Conservation (phyloP, 148 eudicot genomes). For the Polygonum maritimum region DNA sequence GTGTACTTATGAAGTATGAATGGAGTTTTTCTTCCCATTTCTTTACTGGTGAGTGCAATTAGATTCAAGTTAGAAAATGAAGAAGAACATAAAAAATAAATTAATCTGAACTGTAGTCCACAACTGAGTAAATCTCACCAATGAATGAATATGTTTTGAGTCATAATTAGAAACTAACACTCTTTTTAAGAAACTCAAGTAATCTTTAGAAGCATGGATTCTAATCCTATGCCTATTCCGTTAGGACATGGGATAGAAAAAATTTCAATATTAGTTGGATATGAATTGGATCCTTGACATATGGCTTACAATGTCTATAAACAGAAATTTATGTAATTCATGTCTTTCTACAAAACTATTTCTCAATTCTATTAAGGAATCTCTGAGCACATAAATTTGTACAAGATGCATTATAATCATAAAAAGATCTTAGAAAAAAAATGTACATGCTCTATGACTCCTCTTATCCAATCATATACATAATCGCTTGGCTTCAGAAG, state of each 20-base stretch:
- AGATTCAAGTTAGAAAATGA: too few species aligned
- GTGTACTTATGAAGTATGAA: neutral
- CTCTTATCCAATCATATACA: neutral
- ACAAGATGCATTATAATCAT: neutral
- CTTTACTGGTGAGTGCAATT: too few species aligned
- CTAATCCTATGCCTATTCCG: too few species aligned
- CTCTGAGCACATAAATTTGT: neutral
- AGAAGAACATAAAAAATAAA: too few species aligned
- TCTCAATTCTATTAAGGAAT: neutral
- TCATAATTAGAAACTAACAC: too few species aligned
- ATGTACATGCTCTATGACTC: neutral
- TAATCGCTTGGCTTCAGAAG: conserved; percentile 3
- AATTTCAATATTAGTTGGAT: too few species aligned
- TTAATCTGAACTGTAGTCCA: too few species aligned
- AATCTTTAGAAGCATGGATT: too few species aligned
- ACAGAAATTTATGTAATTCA: too few species aligned
- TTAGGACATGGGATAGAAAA: too few species aligned
- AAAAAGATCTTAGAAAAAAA: neutral
- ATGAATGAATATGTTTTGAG: neutral
- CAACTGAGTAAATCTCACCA: too few species aligned
- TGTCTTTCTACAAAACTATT: neutral
- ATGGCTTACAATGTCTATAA: neutral
- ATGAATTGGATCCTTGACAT: neutral
- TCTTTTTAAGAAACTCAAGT: too few species aligned
- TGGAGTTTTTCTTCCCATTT: neutral